Evolutionary conservation across 139 green algal genomes (phyloP).

Genomic region (Astrephomene gubernaculifera): DNA sequence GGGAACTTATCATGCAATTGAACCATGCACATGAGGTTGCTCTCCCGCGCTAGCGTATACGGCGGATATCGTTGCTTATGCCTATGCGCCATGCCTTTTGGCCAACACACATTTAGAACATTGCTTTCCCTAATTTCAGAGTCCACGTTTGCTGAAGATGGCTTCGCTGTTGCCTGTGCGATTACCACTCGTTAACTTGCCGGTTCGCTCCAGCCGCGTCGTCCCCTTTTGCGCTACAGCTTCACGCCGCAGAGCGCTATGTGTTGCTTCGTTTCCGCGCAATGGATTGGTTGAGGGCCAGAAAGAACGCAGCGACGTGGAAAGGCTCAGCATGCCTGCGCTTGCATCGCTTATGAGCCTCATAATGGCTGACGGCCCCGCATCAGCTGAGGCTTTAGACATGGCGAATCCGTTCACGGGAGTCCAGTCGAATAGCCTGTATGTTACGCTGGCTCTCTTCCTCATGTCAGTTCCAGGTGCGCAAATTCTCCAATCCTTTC

Average conservation of each 20-base stretch:
- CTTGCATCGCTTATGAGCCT: neutral
- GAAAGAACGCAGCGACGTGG: neutral
- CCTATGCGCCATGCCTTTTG: too few relatives aligned
- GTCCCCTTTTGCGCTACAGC: constrained; percentile 1
- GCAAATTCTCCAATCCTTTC: neutral
- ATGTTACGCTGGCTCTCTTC: constrained; percentile 89
- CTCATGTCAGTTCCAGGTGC: constrained; percentile 70
- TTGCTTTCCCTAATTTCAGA: too few relatives aligned
- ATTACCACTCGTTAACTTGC: neutral
- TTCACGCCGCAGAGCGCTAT: neutral
- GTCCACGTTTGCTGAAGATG: neutral
- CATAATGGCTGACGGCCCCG: neutral
- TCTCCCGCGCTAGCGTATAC: constrained; percentile 8
- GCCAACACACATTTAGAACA: too few relatives aligned
- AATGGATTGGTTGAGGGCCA: too few relatives aligned
- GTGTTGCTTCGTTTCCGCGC: neutral
- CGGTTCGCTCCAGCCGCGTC: neutral
- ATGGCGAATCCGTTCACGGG: constrained; percentile 52
- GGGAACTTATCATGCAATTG: too few relatives aligned
- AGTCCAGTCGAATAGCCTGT: constrained; percentile 74
- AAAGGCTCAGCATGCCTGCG: constrained; percentile 12
- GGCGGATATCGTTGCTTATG: neutral
- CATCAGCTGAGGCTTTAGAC: neutral
- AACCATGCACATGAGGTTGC: too few relatives aligned
- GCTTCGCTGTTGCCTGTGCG: neutral